Conservation (phyloP, 768 basidiomycete genomes). For the Macrolepiota fuliginosa region DNA sequence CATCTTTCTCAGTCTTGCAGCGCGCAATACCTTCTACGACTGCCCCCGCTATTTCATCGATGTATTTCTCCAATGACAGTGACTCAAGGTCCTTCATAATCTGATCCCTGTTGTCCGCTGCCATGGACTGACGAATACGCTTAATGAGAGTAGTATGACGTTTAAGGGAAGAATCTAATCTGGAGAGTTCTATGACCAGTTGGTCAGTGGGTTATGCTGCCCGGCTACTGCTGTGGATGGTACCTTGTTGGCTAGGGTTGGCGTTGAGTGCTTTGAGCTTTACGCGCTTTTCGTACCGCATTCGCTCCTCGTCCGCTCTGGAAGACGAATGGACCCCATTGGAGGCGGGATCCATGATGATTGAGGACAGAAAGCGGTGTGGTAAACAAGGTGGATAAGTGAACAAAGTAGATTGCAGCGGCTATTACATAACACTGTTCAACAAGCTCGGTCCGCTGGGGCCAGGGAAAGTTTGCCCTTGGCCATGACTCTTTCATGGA, state of each 20-base stretch:
- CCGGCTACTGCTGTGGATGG: background rate
- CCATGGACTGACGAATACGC: constrained; percentile 84
- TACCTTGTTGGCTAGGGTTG: constrained; percentile 47
- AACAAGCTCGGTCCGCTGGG: background rate
- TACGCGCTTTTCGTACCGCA: constrained; percentile 53
- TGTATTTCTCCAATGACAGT: constrained; percentile 90
- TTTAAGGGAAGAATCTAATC: constrained; percentile 92
- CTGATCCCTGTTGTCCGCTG: constrained; percentile 77
- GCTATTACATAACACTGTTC: constrained; percentile 8
- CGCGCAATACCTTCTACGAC: constrained; percentile 79
- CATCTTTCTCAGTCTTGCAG: constrained; percentile 92
- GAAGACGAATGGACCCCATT: constrained; percentile 22
- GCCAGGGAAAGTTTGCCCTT: background rate
- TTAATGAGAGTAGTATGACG: constrained; percentile 96
- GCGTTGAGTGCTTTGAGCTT: constrained; percentile 59
- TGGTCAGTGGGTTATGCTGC: background rate
- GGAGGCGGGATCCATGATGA: constrained; percentile 28
- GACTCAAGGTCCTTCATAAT: constrained; percentile 91
- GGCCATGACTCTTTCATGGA: constrained; percentile 38
- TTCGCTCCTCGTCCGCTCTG: constrained; percentile 42
- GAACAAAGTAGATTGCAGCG: background rate
- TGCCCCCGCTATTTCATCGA: constrained; percentile 91
- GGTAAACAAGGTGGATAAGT: background rate
- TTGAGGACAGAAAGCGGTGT: background rate
- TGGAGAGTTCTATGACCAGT: constrained; percentile 53